Evolutionary conservation across 257 asterid species (phyloP), one percentile per base, ranked within the genome.

Genomic region (Leptodermis oblonga): DNA sequence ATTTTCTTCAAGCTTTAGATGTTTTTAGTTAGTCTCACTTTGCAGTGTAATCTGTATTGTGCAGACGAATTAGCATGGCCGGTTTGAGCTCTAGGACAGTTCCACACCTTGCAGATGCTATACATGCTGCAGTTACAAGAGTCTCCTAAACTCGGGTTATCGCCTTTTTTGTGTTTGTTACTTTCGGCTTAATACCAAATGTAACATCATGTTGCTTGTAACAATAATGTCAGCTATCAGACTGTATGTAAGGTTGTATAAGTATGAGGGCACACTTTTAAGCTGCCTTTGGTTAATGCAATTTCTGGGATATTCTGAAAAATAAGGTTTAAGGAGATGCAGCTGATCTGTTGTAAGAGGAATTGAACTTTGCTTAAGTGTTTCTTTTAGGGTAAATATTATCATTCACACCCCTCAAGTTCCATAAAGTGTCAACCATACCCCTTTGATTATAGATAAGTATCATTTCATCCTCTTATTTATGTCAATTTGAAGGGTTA

Each of bases 51-150:
- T 26, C 67, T 33, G 26, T 36, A 67, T 79, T 54, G 42, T 78
- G 84, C 92, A 92, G 98, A 74, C 85, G 97, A 74, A 92, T 92
- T 63, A 92, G 98, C 82, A 93, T 90, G 96, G 99, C 99, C 20
- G 99, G 99, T 23, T 80, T 94, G 82, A 87, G 96, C 85, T 81
- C 97, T 49, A 87, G 77, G 76, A 91, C 96, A 31, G 97, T 91
- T 67, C 93, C 99, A 73, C 97, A 86, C 76, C 97, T 94, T 11
- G 84, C 97, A 42, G 98, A 91, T 77, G 99, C 99, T 1, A 91
- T 94, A 68, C 97, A 91, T 74, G 96, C 97, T 73, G 97, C 93
- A 51, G 97, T 87, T 15, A 85, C 96, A 23, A 78, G 74, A 58
- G 42, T 42, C 22, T 77, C 69, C 72, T 87, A 87, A 62, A 61